These are phyloP conservation scores for Stachybotrys echinatus DNA, from an alignment of 2,329 filamentous ascomycete genomes.

Conservation along the genomic window DNA sequence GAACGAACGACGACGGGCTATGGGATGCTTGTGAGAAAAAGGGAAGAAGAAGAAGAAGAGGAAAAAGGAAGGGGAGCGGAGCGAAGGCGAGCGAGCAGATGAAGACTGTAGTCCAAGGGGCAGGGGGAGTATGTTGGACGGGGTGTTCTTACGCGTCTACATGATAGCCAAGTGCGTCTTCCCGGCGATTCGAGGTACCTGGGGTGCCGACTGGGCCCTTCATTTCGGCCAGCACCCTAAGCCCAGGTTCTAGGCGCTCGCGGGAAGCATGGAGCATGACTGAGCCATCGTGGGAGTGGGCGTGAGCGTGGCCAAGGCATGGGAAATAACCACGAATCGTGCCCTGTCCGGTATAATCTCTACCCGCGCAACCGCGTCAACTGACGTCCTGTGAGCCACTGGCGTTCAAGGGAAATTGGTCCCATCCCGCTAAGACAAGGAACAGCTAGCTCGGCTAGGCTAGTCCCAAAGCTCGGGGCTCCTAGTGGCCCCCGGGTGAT, in stretches of 20 bases:
- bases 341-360: background rate
- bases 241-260: background rate
- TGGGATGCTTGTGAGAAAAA: background rate
- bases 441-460: background rate
- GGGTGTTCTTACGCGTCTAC: background rate
- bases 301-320: background rate
- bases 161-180: background rate
- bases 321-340: background rate
- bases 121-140: background rate
- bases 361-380: too few relatives aligned
- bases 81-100: too few relatives aligned
- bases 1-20: background rate
- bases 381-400: background rate
- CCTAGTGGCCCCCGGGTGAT: too few relatives aligned
- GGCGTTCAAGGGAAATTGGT: background rate
- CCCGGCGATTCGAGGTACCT: background rate
- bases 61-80: background rate
- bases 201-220: background rate
- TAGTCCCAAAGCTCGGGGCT: too few relatives aligned
- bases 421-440: background rate
- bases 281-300: too few relatives aligned
- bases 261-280: background rate
- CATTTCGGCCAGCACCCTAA: background rate
- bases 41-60: background rate
- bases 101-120: too few relatives aligned